phyloP scores from a whole-genome alignment of 2,329 filamentous ascomycete species.

The Neopestalotiopsis sp. region DNA sequence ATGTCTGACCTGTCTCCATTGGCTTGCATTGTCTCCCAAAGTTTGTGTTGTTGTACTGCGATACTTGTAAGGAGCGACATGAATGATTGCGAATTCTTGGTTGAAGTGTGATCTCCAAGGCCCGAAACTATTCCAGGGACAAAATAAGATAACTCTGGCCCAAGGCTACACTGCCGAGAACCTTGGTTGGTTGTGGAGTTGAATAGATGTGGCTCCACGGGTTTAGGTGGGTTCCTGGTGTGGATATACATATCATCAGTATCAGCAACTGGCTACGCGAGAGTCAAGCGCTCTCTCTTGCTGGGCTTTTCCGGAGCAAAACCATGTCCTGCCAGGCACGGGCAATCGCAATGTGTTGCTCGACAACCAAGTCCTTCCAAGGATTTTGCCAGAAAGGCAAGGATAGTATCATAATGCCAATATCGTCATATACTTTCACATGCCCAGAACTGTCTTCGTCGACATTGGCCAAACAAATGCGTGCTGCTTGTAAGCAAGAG shows the following conservation, averaged over 20 bases:
- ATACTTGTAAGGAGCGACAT: not conserved
- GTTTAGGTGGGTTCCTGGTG: not conserved
- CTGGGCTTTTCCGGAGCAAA: not conserved
- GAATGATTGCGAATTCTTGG: not conserved
- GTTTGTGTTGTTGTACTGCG: not conserved
- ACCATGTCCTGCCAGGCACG: not conserved
- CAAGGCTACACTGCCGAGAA: not conserved
- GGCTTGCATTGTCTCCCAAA: not conserved
- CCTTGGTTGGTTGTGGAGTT: not conserved
- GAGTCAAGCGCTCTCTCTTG: not conserved
- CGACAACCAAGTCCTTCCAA: not conserved
- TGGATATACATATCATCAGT: not conserved
- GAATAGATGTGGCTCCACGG: not conserved
- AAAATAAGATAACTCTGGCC: not conserved
- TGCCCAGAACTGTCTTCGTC: not conserved
- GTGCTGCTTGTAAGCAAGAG: not conserved
- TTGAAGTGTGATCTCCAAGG: not conserved
- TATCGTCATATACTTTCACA: not conserved
- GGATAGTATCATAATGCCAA: not conserved
- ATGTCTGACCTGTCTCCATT: not conserved
- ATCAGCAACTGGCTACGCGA: not conserved
- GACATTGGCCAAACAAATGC: not conserved
- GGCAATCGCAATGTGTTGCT: not conserved
- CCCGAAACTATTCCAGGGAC: not conserved
- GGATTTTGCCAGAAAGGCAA: not conserved